Percentiles rank a stretch among this genome's conserved stretches.
These are phyloP conservation scores for Binderoboletus segoi DNA, from an alignment of 1,284 basidiomycete genomes.

Conservation along the genomic window DNA sequence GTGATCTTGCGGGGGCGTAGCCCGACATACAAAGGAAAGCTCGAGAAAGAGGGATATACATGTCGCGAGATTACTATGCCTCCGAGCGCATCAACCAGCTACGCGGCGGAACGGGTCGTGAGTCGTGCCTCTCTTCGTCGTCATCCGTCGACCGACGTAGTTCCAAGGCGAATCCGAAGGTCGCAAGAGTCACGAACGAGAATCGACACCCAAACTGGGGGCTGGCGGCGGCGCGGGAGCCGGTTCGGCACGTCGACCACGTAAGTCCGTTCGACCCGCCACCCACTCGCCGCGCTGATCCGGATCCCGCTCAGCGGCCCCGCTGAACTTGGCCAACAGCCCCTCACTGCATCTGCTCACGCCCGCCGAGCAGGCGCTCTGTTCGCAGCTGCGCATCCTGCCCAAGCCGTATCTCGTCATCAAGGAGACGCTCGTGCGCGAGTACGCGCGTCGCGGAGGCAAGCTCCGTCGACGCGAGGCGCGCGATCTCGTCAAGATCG, in stretches of 20 bases:
- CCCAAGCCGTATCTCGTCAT: conserved; percentile 92
- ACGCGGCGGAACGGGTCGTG: conserved; percentile 51
- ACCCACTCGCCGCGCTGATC: not conserved
- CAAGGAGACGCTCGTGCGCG: conserved; percentile 89
- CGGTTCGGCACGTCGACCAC: conserved; percentile 48
- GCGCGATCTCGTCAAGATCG: conserved; percentile 86
- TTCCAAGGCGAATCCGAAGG: conserved; percentile 49
- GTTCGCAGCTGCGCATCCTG: conserved; percentile 83
- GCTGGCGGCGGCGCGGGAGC: conserved; percentile 37
- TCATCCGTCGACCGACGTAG: not conserved
- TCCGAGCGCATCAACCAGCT: conserved; percentile 53
- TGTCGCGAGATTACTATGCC: conserved; percentile 57
- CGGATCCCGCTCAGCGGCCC: conserved; percentile 50
- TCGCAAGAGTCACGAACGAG: conserved; percentile 59
- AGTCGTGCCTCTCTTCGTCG: conserved; percentile 28
- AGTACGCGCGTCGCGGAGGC: conserved; percentile 88
- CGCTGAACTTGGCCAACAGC: conserved; percentile 85
- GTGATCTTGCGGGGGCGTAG: too few species aligned
- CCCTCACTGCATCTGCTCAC: conserved; percentile 87
- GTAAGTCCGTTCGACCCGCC: conserved; percentile 36
- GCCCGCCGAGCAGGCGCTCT: conserved; percentile 84
- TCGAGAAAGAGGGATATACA: too few species aligned
- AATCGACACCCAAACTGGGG: conserved; percentile 54
- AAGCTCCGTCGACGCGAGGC: conserved; percentile 85
- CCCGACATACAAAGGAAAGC: too few species aligned